Base-by-base conservation (phyloP, 768 basidiomycete species). In the Mycena alexandri region DNA sequence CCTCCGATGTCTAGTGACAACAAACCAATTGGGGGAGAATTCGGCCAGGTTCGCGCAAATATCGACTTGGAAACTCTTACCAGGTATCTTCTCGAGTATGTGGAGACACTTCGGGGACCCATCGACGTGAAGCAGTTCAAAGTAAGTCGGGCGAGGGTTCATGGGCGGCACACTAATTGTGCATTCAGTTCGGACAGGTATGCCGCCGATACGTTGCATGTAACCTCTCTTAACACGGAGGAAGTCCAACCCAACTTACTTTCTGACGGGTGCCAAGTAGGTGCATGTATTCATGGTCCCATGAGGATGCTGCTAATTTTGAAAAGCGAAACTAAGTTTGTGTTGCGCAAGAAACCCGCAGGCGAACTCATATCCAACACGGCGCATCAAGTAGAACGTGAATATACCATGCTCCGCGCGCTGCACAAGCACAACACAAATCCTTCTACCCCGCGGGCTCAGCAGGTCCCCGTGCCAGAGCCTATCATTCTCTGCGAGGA, bases 201-300 rank as follows among this genome's bases (percentile, higher is more conserved):
- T 74, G 83, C 63, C 55, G 47, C 55, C 7, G 10, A 42, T 29
- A 33, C 46, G 5, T 63, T 52, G 59, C 21, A 12, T 34, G 48
- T 33, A 16, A 50, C 48, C 50, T 68, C 61, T 43, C 17, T 38
- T 63, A 41, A 52, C 48, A 34, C 43, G 22, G 14, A 52, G 38
- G 5, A 77, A 96, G 93, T 95, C 94, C 12, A 99, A 99, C 75
- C 97, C 97, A 0, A 99, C 97, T 0, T 99, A 98, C 78, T 93
- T 99, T 80, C 79, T 99, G 56, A 93, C 89, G 5, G 94, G 94
- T 79, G 83, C 87, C 19, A 85, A 80, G 92, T 92, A 78, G 33
- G 88, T 79, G 34, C 25, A 42, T 29, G 29, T 29, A 29, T 29
- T 29, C 3, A 52, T 33, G 62, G 33, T 50, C 29, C 10, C 46